Conservation (phyloP, 257 asterid genomes). For the Capsicum chinense region DNA sequence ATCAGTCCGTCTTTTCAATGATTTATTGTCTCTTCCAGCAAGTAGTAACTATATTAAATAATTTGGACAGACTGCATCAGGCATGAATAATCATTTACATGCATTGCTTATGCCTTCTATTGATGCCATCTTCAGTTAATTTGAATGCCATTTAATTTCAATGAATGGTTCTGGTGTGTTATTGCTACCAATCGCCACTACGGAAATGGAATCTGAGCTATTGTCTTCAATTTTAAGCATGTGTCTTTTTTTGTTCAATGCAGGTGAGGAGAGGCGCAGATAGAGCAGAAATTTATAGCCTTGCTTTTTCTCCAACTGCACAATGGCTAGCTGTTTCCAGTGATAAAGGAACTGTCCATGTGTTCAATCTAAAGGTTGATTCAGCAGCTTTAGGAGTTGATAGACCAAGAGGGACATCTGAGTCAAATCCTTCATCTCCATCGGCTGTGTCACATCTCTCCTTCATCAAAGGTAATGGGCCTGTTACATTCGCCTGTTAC, state of each 20-base stretch:
- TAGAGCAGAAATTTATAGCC: slow-evolving; percentile 89
- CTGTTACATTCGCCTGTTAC: not conserved
- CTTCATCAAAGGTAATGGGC: slow-evolving; percentile 74
- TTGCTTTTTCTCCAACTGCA: slow-evolving; percentile 80
- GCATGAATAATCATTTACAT: not conserved
- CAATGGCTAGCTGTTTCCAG: slow-evolving; percentile 98
- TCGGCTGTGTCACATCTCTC: slow-evolving; percentile 74
- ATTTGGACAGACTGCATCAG: not conserved
- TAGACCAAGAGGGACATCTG: slow-evolving; percentile 55
- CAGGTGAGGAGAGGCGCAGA: slow-evolving; percentile 98
- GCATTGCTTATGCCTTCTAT: not conserved
- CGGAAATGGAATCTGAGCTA: not conserved
- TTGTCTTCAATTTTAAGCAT: not conserved
- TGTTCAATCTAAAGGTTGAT: slow-evolving; percentile 75
- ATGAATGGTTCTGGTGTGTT: slow-evolving; percentile 1
- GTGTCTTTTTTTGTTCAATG: slow-evolving; percentile 26
- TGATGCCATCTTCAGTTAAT: not conserved
- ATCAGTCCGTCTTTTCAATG: not conserved
- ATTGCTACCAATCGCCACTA: not conserved
- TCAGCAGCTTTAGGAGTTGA: slow-evolving; percentile 60
- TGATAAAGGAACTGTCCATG: slow-evolving; percentile 95
- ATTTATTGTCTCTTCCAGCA: not conserved
- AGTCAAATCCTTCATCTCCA: slow-evolving; percentile 46
- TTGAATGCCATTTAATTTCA: not conserved
- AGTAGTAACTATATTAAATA: not conserved